Conservation (phyloP, 1,139 yeast genomes). For the Blastobotrys buckinghamii region DNA sequence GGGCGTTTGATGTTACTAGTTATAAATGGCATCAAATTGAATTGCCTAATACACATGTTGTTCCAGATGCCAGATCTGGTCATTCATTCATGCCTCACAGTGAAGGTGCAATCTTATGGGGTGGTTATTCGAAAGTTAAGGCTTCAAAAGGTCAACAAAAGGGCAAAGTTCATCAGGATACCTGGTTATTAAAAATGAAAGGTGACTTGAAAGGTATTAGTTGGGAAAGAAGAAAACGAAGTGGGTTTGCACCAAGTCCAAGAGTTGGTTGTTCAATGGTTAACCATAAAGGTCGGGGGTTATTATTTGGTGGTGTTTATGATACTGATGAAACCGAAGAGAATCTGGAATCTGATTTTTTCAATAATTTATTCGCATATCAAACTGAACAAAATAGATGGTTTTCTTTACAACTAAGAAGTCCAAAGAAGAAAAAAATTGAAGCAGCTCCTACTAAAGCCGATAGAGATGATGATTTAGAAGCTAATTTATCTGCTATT, state of each 20-base stretch:
- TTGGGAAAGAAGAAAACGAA: constrained; percentile 87
- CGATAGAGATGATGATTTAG: constrained; percentile 70
- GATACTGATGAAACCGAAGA: constrained; percentile 96
- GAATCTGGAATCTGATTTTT: constrained; percentile 76
- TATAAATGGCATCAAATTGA: constrained; percentile 91
- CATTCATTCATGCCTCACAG: constrained; percentile 78
- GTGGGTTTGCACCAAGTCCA: constrained; percentile 84
- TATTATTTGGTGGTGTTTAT: constrained; percentile 91
- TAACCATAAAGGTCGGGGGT: constrained; percentile 86
- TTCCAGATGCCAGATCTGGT: constrained; percentile 92
- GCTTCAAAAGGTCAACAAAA: constrained; percentile 85
- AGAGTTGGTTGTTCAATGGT: constrained; percentile 95
- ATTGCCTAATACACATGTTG: constrained; percentile 71
- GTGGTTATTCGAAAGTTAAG: constrained; percentile 92
- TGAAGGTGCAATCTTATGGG: constrained; percentile 84
- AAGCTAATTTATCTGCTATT: constrained; percentile 69
- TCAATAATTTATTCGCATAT: constrained; percentile 73
- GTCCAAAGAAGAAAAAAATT: constrained; percentile 48
- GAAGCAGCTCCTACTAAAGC: constrained; percentile 25
- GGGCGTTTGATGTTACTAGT: constrained; percentile 87
- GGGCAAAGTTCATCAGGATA: constrained; percentile 85
- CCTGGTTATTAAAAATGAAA: constrained; percentile 87
- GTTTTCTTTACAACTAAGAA: constrained; percentile 67
- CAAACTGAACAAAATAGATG: constrained; percentile 86
- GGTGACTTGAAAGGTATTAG: constrained; percentile 70